These are phyloP conservation scores for Aegle marmelos DNA, from an alignment of 345 rosid genomes.

Conservation along the genomic window DNA sequence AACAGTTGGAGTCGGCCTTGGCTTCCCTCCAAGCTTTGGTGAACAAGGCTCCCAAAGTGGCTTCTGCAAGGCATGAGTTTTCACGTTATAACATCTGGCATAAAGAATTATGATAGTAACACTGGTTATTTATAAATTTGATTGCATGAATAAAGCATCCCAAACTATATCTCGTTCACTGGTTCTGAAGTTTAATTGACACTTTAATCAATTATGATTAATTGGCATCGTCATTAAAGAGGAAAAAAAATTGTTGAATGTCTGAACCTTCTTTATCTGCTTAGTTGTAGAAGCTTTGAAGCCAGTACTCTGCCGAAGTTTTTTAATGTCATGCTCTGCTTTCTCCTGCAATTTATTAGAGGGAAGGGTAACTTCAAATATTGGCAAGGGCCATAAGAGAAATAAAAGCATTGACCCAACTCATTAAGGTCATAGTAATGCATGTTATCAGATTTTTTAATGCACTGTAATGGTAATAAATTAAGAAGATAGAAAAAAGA, in stretches of 20 bases:
- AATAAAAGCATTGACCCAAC: neutral
- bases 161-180: neutral
- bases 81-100: neutral
- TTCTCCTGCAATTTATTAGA: slow-evolving; percentile 26
- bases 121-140: slow-evolving; percentile 3
- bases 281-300: slow-evolving; percentile 15
- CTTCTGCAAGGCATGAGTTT: slow-evolving; percentile 37
- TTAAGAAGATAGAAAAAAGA: neutral
- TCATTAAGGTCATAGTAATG: neutral
- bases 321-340: slow-evolving; percentile 20
- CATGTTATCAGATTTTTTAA: neutral
- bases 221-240: neutral
- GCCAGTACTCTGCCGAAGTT: slow-evolving; percentile 22
- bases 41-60: slow-evolving; percentile 36
- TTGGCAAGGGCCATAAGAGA: neutral
- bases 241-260: neutral
- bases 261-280: slow-evolving; percentile 27
- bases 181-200: neutral
- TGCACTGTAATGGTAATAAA: neutral
- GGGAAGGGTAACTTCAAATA: neutral
- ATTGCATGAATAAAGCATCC: neutral
- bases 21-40: slow-evolving; percentile 47
- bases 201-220: neutral
- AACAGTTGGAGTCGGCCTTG: slow-evolving; percentile 22
- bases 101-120: neutral